Conservation (phyloP, 2,329 filamentous ascomycete species). For the Fusarium luffae region DNA sequence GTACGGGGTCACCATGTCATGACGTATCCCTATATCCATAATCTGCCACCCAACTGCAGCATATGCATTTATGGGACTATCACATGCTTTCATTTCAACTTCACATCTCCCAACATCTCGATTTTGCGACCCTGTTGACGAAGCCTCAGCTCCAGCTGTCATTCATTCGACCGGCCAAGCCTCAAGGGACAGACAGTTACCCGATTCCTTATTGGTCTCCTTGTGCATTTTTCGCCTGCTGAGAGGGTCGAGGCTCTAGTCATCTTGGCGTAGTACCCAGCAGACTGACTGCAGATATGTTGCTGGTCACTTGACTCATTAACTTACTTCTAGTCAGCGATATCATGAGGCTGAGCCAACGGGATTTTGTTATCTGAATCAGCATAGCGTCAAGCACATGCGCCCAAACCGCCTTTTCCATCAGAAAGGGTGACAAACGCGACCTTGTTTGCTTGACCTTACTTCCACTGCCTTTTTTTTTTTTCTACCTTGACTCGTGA, state of each 20-base stretch:
- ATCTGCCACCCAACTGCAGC: constrained; percentile 16
- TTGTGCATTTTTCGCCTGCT: constrained; percentile 2
- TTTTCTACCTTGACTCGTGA: constrained; percentile 28
- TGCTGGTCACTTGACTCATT: constrained; percentile 32
- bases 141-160: constrained; percentile 29
- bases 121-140: constrained; percentile 22
- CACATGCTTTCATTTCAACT: constrained; percentile 41
- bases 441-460: not conserved
- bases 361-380: constrained; percentile 14
- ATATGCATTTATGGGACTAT: constrained; percentile 43
- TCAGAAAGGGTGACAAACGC: constrained; percentile 7
- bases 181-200: constrained; percentile 20
- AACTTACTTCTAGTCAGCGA: constrained; percentile 24
- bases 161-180: constrained; percentile 17
- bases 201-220: constrained; percentile 14
- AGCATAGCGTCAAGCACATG: constrained; percentile 17
- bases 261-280: constrained; percentile 34
- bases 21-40: constrained; percentile 37
- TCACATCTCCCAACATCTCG: constrained; percentile 30
- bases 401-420: constrained; percentile 23
- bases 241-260: constrained; percentile 22
- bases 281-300: constrained; percentile 29
- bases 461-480: constrained; percentile 3
- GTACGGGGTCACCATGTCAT: constrained; percentile 26
- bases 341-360: constrained; percentile 20